Evolutionary conservation across 1,139 yeast genomes (phyloP).

Genomic region (Zhuliangozyma parablackwelliae): DNA sequence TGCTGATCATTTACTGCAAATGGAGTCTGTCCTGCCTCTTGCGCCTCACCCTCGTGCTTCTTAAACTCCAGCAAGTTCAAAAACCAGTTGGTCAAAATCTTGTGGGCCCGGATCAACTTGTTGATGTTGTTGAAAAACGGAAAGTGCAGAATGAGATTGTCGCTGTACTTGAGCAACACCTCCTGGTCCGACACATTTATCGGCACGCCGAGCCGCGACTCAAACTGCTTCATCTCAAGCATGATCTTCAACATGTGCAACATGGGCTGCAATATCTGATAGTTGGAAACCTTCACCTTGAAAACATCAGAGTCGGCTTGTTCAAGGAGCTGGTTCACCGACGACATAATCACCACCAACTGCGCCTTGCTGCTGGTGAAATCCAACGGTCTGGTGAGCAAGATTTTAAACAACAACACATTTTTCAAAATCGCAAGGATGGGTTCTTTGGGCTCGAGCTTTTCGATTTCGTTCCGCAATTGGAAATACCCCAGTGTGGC

Average conservation of each 20-base stretch:
- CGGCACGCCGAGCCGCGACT: slow-evolving; percentile 7
- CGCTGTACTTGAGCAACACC: slow-evolving; percentile 16
- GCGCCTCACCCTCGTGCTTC: slow-evolving; percentile 10
- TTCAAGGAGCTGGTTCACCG: slow-evolving; percentile 19
- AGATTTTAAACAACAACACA: slow-evolving; percentile 27
- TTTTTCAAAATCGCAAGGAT: slow-evolving; percentile 6
- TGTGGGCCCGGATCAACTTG: slow-evolving; percentile 24
- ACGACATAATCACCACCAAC: slow-evolving; percentile 18
- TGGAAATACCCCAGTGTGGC: slow-evolving; percentile 7
- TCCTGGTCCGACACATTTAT: slow-evolving; percentile 9
- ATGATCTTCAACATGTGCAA: slow-evolving; percentile 29
- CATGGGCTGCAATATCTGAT: slow-evolving; percentile 32
- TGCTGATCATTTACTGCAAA: slow-evolving; percentile 1
- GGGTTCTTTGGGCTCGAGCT: slow-evolving; percentile 1
- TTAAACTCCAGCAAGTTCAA: slow-evolving; percentile 19
- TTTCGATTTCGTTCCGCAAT: slow-evolving; percentile 10
- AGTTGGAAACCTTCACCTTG: slow-evolving; percentile 30
- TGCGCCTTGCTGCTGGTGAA: slow-evolving; percentile 20
- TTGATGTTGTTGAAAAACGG: slow-evolving; percentile 29
- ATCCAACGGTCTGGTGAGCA: slow-evolving; percentile 23
- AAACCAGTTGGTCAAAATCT: slow-evolving; percentile 25
- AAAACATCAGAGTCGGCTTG: slow-evolving; percentile 20
- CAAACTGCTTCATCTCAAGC: slow-evolving; percentile 19
- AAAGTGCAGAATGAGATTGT: slow-evolving; percentile 23
- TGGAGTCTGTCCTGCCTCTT: slow-evolving; percentile 3